Evolutionary conservation across 371 early-diverging fungal genomes (phyloP).

Genomic region (Cladochytrium tenue): DNA sequence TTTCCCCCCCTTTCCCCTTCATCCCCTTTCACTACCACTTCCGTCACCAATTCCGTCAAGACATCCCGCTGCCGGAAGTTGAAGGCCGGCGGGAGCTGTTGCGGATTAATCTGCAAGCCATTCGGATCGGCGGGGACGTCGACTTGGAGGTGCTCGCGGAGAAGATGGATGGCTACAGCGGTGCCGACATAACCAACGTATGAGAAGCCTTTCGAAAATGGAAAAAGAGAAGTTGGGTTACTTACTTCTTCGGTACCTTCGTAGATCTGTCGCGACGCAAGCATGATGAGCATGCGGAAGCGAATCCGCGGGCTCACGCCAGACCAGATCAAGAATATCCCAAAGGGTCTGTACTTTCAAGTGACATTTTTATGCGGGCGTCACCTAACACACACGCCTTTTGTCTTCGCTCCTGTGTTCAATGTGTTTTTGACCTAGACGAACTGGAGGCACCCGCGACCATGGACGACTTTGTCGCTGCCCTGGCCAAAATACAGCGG

Average conservation of each 20-base stretch:
- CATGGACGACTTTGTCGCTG: conserved; percentile 46
- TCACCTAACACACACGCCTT: no score
- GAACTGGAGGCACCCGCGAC: conserved; percentile 51
- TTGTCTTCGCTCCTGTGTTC: no score
- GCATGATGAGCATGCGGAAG: conserved; percentile 62
- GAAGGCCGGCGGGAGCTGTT: conserved; percentile 51
- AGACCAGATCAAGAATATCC: conserved; percentile 49
- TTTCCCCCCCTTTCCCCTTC: no score
- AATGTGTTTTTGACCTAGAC: conserved; percentile 24
- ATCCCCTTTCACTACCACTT: no score
- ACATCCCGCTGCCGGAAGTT: conserved; percentile 59
- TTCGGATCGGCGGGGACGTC: conserved; percentile 40
- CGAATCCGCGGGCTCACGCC: conserved; percentile 50
- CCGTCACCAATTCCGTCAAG: conserved; percentile 20
- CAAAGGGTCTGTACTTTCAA: background rate
- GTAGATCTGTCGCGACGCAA: conserved; percentile 61
- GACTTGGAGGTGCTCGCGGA: conserved; percentile 46
- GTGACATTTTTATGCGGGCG: no score
- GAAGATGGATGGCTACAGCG: conserved; percentile 54
- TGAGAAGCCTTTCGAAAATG: background rate
- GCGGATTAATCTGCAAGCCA: conserved; percentile 40
- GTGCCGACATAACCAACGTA: conserved; percentile 63
- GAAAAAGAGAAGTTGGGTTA: background rate
- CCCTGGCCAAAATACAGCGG: conserved; percentile 49
- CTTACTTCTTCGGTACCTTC: background rate